Base-by-base conservation (phyloP, 108 stramenopile genomes). In the Nitzschia palea region DNA sequence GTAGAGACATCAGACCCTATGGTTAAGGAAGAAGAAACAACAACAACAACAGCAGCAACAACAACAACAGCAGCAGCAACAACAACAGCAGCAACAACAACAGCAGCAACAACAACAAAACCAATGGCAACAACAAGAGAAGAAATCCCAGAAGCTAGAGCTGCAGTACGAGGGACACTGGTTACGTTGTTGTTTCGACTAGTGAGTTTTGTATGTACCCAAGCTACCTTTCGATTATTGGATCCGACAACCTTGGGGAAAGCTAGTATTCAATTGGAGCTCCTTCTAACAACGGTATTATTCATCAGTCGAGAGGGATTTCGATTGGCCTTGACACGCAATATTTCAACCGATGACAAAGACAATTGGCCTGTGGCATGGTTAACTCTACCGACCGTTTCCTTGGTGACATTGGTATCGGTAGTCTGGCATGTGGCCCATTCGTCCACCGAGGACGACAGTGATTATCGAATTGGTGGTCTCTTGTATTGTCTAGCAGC, bases 221-320 rank as follows among this genome's bases (percentile, higher is more conserved):
- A 89, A 69, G 65, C 80, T 9, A 90, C 94, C 15, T 75, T 91
- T 14, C 89, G 94, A 20, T 74, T 82, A 45, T 44, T 79, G 43
- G 79, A 87, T 62, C 87, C 85, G 0, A 63, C 82, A 17, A 61
- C 83, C 4, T 58, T 95, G 37, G 96, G 96, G 10, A 80, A 76
- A 74, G 88, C 91, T 6, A 77, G 80, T 5, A 84, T 95, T 48
- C 85, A 80, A 33, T 61, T 97, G 55, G 96, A 97, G 60, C 62
- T 97, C 22, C 44, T 91, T 1, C 62, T 91, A 36, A 80, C 86
- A 0, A 90, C 88, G 12, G 66, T 84, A 3, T 70, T 95, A 10
- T 97, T 95, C 73, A 62, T 97, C 12, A 88, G 90, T 58, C 73
- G 96, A 9, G 96, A 97, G 72, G 92, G 91, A 17, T 92, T 94